These are phyloP conservation scores for Colletotrichum sp. DNA, from an alignment of 2,329 filamentous ascomycete species.

Conservation along the genomic window DNA sequence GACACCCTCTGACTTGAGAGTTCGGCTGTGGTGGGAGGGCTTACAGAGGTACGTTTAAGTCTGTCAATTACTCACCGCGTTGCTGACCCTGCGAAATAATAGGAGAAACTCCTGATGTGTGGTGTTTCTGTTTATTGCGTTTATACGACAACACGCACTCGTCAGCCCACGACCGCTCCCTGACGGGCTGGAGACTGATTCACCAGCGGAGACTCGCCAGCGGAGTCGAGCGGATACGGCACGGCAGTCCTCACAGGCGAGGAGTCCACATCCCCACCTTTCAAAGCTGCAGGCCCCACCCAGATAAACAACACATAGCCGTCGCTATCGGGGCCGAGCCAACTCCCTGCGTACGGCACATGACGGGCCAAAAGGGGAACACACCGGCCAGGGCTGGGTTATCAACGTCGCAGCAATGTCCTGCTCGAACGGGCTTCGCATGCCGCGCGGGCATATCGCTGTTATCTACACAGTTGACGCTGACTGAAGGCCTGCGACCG, in stretches of 20 bases:
- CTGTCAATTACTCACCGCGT: not conserved
- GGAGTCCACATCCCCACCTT: not conserved
- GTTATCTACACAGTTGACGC: not conserved
- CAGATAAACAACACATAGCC: constrained; percentile 4
- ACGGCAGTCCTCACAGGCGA: not conserved
- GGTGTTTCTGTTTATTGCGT: not conserved
- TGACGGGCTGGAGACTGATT: not conserved
- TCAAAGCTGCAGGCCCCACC: not conserved
- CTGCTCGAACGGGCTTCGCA: not conserved
- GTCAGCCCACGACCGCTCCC: not conserved
- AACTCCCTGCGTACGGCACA: not conserved
- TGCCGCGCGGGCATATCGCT: not conserved
- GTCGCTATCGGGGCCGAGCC: constrained; percentile 6
- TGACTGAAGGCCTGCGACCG: not conserved
- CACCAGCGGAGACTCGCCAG: not conserved
- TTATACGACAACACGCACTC: not conserved
- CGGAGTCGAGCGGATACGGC: not conserved
- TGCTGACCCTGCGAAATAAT: not conserved
- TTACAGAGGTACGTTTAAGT: not conserved
- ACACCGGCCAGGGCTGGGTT: not conserved
- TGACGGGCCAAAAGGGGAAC: not conserved
- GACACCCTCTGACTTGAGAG: not conserved
- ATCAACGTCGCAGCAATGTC: not conserved
- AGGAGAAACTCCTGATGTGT: not conserved
- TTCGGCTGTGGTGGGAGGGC: not conserved